Conservation (phyloP, 202 grass and related monocot species). For the Eragrostis tef region DNA sequence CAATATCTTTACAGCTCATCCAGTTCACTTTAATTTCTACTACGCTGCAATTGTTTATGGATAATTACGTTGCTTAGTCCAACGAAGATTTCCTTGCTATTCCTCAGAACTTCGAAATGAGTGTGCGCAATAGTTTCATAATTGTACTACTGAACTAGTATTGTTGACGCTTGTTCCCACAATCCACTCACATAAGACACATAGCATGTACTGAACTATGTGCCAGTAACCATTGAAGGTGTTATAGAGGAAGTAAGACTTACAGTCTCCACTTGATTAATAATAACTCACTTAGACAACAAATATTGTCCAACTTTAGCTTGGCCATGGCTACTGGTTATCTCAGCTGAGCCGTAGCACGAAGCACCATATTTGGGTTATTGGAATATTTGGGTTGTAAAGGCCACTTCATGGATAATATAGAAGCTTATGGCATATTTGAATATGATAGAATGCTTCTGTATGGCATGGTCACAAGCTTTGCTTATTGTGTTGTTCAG, state of each 20-base stretch:
- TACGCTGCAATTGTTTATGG: slow-evolving; percentile 8
- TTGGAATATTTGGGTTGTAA: slow-evolving; percentile 16
- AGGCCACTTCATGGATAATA: background rate
- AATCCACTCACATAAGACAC: background rate
- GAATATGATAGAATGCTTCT: slow-evolving; percentile 10
- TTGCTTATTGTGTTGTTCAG: slow-evolving; percentile 45
- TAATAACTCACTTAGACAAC: slow-evolving; percentile 3
- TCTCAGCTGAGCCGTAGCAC: background rate
- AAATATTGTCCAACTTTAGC: slow-evolving; percentile 19
- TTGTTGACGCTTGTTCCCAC: background rate
- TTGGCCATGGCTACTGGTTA: background rate
- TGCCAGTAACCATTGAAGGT: background rate
- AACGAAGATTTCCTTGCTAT: background rate
- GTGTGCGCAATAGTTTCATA: background rate
- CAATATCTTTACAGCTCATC: background rate
- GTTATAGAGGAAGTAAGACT: background rate
- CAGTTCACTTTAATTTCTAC: background rate
- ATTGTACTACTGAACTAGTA: slow-evolving; percentile 11
- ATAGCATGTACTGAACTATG: slow-evolving; percentile 13
- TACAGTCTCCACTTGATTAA: slow-evolving; percentile 16
- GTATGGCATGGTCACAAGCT: background rate
- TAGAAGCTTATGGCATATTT: slow-evolving; percentile 15
- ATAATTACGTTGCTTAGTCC: slow-evolving; percentile 13
- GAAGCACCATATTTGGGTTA: slow-evolving; percentile 12
- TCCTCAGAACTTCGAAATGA: background rate